Conservation (phyloP, 1,284 basidiomycete species). For the Boletellus sp. region DNA sequence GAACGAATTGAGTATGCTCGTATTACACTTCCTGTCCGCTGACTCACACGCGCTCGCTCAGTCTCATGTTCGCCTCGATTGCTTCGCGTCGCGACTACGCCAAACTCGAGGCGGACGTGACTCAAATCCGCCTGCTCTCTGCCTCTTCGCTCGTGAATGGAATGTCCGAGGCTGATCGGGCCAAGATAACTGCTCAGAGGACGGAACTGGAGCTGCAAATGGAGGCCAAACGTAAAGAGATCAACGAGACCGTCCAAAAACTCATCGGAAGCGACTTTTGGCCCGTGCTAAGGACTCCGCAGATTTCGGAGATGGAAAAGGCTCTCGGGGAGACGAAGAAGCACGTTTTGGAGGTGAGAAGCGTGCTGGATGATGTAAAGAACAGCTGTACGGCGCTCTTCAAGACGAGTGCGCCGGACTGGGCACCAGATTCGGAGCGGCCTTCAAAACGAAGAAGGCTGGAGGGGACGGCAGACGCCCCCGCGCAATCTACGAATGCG, state of each 20-base stretch:
- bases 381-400: conserved; percentile 21
- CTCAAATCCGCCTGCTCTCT: conserved; percentile 18
- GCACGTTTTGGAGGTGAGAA: conserved; percentile 26
- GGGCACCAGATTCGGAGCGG: conserved; percentile 22
- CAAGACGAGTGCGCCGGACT: conserved; percentile 14
- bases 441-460: conserved; percentile 41
- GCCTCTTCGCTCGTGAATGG: conserved; percentile 16
- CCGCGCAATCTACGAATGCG: conserved; percentile 7
- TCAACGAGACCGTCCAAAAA: conserved; percentile 27
- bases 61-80: conserved; percentile 33
- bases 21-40: not conserved
- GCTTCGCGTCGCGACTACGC: conserved; percentile 28
- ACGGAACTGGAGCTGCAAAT: conserved; percentile 21
- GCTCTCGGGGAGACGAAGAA: conserved; percentile 24
- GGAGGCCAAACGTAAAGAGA: conserved; percentile 27
- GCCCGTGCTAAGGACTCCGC: conserved; percentile 26
- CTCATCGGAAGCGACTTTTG: conserved; percentile 29
- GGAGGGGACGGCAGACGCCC: conserved; percentile 15
- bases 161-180: conserved; percentile 16
- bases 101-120: conserved; percentile 30
- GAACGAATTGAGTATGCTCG: conserved; percentile 32
- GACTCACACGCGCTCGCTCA: conserved; percentile 7
- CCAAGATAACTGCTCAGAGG: conserved; percentile 17
- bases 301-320: conserved; percentile 27
- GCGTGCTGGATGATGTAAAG: conserved; percentile 24